These are phyloP conservation scores for Botrytis galanthina DNA, from an alignment of 2,329 filamentous ascomycete species.

Conservation along the genomic window DNA sequence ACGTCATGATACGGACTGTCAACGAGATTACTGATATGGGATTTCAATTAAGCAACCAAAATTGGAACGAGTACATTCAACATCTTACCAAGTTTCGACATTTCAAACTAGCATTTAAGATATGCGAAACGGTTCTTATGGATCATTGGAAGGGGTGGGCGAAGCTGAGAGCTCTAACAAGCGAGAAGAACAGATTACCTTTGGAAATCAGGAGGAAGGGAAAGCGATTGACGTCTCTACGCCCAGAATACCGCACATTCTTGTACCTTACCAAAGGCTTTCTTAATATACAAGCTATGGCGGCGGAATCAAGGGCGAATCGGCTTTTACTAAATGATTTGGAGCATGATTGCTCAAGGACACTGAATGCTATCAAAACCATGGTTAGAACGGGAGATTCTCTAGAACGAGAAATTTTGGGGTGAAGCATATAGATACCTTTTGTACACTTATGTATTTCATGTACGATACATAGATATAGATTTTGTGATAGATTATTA, in stretches of 20 bases:
- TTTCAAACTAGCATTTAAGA: constrained; percentile 64
- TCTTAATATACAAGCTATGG: constrained; percentile 33
- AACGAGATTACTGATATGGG: constrained; percentile 55
- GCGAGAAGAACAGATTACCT: constrained; percentile 31
- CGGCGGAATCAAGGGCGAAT: constrained; percentile 31
- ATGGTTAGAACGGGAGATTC: constrained; percentile 34
- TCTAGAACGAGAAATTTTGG: constrained; percentile 30
- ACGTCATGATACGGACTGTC: constrained; percentile 50
- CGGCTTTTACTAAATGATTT: constrained; percentile 32
- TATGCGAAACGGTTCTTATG: constrained; percentile 79
- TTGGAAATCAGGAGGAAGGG: constrained; percentile 30
- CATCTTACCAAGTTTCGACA: constrained; percentile 59
- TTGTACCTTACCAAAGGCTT: constrained; percentile 35
- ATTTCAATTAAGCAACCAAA: constrained; percentile 70
- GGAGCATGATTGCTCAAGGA: constrained; percentile 35
- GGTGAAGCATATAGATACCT: not conserved
- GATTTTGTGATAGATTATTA: not conserved
- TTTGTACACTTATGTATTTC: not conserved
- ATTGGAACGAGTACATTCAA: constrained; percentile 79
- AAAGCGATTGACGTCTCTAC: constrained; percentile 27
- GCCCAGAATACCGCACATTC: constrained; percentile 36
- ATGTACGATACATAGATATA: constrained; percentile 1
- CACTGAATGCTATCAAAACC: constrained; percentile 34
- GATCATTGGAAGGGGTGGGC: constrained; percentile 73
- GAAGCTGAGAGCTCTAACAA: constrained; percentile 27